Conservation (phyloP, 2,329 filamentous ascomycete species). For the Aspergillus pseudoglaucus region DNA sequence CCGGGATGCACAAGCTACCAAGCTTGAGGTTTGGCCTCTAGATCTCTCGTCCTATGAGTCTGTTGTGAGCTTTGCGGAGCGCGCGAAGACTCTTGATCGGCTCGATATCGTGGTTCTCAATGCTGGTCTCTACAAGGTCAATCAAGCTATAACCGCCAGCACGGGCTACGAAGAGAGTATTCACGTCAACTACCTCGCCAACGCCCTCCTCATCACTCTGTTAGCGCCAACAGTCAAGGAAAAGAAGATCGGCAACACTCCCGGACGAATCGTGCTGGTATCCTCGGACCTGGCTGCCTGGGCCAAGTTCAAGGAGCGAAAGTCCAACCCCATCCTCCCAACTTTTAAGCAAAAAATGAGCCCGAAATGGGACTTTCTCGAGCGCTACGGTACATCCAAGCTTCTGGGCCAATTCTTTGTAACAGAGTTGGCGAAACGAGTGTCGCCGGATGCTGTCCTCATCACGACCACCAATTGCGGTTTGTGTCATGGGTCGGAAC, state of each 20-base stretch:
- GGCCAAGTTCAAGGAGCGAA: conserved; percentile 6
- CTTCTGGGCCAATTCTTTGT: conserved; percentile 11
- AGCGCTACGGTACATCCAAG: conserved; percentile 9
- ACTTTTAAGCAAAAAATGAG: conserved; percentile 5
- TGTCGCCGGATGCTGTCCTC: conserved; percentile 3
- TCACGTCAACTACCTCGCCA: conserved; percentile 34
- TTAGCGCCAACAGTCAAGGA: conserved; percentile 13
- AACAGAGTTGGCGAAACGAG: background rate
- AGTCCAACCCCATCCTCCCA: conserved; percentile 3
- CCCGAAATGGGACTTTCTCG: background rate
- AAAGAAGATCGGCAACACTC: conserved; percentile 2
- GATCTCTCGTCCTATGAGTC: conserved; percentile 45
- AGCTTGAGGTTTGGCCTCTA: conserved; percentile 46
- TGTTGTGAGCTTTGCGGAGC: conserved; percentile 36
- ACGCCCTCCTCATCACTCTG: conserved; percentile 14
- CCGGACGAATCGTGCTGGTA: background rate
- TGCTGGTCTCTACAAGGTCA: conserved; percentile 30
- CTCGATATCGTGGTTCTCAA: conserved; percentile 45
- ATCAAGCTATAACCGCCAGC: conserved; percentile 3
- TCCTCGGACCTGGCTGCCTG: background rate
- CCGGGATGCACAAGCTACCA: conserved; percentile 24
- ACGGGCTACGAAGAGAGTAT: conserved; percentile 22
- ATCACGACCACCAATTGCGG: conserved; percentile 3
- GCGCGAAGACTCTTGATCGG: conserved; percentile 27
- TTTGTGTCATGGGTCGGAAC: conserved; percentile 2